Evolutionary conservation across 768 basidiomycete species (phyloP), one percentile per base, ranked within the genome.

Genomic region (Inosperma sp.): DNA sequence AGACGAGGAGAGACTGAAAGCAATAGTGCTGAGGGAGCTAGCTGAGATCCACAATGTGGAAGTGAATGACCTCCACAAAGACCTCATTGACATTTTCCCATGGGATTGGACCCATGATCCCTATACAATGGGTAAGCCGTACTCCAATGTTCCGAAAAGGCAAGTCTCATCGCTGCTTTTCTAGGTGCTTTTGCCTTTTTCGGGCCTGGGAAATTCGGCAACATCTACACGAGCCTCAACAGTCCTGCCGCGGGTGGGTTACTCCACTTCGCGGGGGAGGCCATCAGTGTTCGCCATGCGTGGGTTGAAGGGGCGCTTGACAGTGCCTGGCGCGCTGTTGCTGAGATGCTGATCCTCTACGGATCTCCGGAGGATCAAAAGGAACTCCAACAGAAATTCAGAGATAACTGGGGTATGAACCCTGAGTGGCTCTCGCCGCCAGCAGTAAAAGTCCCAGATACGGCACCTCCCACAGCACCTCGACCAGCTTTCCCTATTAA

Each of bases 171-270:
- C n/a, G n/a, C n/a, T n/a, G n/a, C n/a, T n/a, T n/a, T n/a, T n/a
- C 66, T 71, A 62, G 74, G 74, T 36, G 70, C 70, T 4, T 73
- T 63, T 49, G 75, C 72, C 0, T 59, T 58, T 54, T 77, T 76
- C 37, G 66, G 65, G 0, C 73, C 76, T 6, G 72, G 72, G 6
- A 52, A 71, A 17, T 75, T 72, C 45, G 51, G 55, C 8, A 52
- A 63, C 5, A 30, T 71, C 30, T 74, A 70, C 51, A 44, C 53
- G 3, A 52, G 60, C 5, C 59, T 74, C 17, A 70, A 52, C 14
- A 4, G 22, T 8, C 68, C 72, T 7, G 68, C 70, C 1, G 64
- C 61, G 5, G 49, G 60, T 19, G 65, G 60, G 4, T 51, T 56
- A 13, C 60, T 73, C 27, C 63, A 68, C 51, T 67, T 72, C 41